Conservation (phyloP, 176 grass and related monocot species). For the maize (Zea mays) region DNA sequence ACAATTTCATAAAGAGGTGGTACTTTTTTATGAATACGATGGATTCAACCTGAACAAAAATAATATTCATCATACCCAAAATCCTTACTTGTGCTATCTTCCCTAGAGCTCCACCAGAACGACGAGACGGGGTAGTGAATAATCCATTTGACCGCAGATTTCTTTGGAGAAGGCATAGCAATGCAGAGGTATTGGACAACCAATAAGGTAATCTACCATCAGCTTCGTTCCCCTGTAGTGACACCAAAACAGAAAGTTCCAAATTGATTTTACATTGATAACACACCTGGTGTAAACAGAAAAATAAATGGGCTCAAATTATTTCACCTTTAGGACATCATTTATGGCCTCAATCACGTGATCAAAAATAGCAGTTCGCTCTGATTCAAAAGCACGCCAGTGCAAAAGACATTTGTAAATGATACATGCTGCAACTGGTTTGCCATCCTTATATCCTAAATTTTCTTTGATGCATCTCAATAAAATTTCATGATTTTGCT, state of each 20-base stretch:
- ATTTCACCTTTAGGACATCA: slow-evolving; percentile 79
- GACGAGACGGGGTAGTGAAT: slow-evolving; percentile 71
- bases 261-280: neutral
- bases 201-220: slow-evolving; percentile 81
- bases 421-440: slow-evolving; percentile 83
- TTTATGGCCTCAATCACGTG: slow-evolving; percentile 89
- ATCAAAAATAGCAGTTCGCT: slow-evolving; percentile 96
- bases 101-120: slow-evolving; percentile 49
- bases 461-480: slow-evolving; percentile 83
- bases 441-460: slow-evolving; percentile 85
- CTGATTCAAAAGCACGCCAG: slow-evolving; percentile 86
- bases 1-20: neutral
- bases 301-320: slow-evolving; percentile 15
- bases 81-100: slow-evolving; percentile 68
- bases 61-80: neutral
- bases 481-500: slow-evolving; percentile 94
- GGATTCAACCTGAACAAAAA: slow-evolving; percentile 10
- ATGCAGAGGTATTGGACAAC: slow-evolving; percentile 85
- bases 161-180: slow-evolving; percentile 92
- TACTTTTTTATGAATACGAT: neutral
- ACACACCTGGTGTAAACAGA: slow-evolving; percentile 23
- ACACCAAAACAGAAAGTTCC: slow-evolving; percentile 3
- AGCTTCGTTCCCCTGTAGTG: slow-evolving; percentile 61
- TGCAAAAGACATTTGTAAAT: slow-evolving; percentile 89
- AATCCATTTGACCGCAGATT: slow-evolving; percentile 89